Conservation (phyloP, 164 flowering plant genomes). For the Saururus chinensis region DNA sequence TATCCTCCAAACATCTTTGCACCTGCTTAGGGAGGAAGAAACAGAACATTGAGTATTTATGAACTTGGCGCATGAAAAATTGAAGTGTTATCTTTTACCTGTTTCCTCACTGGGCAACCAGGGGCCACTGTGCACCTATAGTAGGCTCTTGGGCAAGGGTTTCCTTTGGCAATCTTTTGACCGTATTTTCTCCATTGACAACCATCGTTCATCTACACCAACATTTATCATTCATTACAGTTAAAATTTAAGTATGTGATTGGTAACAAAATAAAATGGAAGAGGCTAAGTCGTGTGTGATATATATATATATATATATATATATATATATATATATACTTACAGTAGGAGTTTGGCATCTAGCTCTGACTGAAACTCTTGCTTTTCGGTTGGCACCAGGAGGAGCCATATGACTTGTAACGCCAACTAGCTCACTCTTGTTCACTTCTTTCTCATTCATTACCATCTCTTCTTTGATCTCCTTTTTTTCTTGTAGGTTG, state of each 20-base stretch:
- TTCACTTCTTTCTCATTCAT: conserved; percentile 12
- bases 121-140: conserved; percentile 71
- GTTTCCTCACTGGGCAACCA: conserved; percentile 71
- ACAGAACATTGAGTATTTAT: not conserved
- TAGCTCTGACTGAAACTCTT: conserved; percentile 81
- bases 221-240: too few species aligned
- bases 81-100: conserved; percentile 21
- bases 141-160: conserved; percentile 76
- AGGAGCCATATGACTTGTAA: conserved; percentile 20
- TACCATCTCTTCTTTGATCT: conserved; percentile 6
- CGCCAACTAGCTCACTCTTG: conserved; percentile 21
- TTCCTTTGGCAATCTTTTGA: conserved; percentile 67
- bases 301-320: too few species aligned
- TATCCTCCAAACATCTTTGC: conserved; percentile 68
- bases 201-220: conserved; percentile 57
- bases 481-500: conserved; percentile 11
- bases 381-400: conserved; percentile 42
- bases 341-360: conserved; percentile 68
- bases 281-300: too few species aligned
- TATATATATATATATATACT: too few species aligned
- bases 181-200: conserved; percentile 87
- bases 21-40: conserved; percentile 23
- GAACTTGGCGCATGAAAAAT: not conserved
- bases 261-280: not conserved
- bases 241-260: not conserved